Conservation (phyloP, 1,284 basidiomycete species). For the Sutorius eximius region DNA sequence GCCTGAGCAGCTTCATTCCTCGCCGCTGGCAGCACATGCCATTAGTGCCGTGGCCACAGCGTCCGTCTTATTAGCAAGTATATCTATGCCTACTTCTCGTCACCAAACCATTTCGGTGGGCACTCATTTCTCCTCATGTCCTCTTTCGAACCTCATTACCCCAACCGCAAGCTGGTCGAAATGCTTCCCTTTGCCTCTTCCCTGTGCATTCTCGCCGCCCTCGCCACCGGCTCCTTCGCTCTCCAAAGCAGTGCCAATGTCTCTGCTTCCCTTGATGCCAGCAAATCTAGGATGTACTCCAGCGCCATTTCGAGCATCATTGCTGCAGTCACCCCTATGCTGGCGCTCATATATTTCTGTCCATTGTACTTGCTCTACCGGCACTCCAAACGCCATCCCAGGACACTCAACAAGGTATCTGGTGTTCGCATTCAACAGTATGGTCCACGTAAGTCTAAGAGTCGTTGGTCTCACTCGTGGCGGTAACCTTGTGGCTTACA, state of each 20-base stretch:
- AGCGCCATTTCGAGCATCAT: constrained; percentile 45
- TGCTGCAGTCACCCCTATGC: constrained; percentile 45
- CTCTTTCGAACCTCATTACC: constrained; percentile 13
- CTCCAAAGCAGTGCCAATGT: constrained; percentile 22
- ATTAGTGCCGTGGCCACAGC: constrained; percentile 34
- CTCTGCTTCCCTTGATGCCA: constrained; percentile 23
- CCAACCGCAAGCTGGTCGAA: constrained; percentile 34
- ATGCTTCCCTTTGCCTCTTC: constrained; percentile 38
- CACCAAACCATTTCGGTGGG: constrained; percentile 34
- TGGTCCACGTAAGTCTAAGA: constrained; percentile 45
- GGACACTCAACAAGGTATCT: constrained; percentile 48
- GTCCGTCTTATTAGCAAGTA: constrained; percentile 32
- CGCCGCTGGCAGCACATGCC: constrained; percentile 31
- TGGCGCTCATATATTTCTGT: constrained; percentile 50
- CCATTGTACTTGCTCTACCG: constrained; percentile 48
- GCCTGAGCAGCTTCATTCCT: constrained; percentile 28
- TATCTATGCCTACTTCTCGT: constrained; percentile 32
- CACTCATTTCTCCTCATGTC: constrained; percentile 15
- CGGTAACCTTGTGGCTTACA: constrained; percentile 28
- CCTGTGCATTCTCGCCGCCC: constrained; percentile 35
- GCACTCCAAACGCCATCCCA: constrained; percentile 44
- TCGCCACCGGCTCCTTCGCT: constrained; percentile 35
- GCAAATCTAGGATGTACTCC: constrained; percentile 36
- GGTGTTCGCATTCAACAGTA: constrained; percentile 47
- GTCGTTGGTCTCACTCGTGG: not conserved